A percentile compares a stretch with the other conserved stretches of the same genome.
Evolutionary conservation across 2,329 filamentous ascomycete species (phyloP).

Genomic region (Cyclaneusma minus): DNA sequence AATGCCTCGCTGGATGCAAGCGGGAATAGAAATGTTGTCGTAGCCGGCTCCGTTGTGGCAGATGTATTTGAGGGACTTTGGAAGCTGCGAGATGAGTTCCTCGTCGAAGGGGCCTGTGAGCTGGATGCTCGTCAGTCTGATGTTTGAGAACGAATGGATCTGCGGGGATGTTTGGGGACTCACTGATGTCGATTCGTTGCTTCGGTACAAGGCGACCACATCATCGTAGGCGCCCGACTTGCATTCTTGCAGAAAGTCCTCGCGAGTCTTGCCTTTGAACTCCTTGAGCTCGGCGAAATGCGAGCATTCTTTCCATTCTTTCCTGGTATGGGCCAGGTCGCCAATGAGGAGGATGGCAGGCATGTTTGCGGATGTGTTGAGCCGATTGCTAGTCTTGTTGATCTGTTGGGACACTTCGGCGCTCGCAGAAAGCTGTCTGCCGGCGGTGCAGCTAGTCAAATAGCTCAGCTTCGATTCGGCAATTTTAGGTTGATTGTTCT

Average conservation of each 20-base stretch:
- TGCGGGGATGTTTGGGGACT: too few relatives aligned
- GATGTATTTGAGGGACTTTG: constrained; percentile 34
- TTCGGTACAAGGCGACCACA: constrained; percentile 51
- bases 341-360: constrained; percentile 10
- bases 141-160: too few relatives aligned
- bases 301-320: constrained; percentile 12
- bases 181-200: constrained; percentile 45
- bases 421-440: too few relatives aligned
- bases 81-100: constrained; percentile 44
- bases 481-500: too few relatives aligned
- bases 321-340: constrained; percentile 10
- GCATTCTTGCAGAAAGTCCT: constrained; percentile 53
- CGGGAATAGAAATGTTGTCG: constrained; percentile 60
- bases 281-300: constrained; percentile 4
- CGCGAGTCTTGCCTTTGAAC: constrained; percentile 33
- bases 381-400: neutral
- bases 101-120: constrained; percentile 54
- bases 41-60: constrained; percentile 62
- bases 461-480: too few relatives aligned
- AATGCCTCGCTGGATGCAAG: constrained; percentile 43
- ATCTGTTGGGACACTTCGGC: too few relatives aligned
- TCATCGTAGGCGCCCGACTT: constrained; percentile 46
- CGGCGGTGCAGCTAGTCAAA: too few relatives aligned
- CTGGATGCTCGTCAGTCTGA: constrained; percentile 3
- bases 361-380: neutral